phyloP scores from a whole-genome alignment of 208 protist genomes.

The Leishmania gerbilli region DNA sequence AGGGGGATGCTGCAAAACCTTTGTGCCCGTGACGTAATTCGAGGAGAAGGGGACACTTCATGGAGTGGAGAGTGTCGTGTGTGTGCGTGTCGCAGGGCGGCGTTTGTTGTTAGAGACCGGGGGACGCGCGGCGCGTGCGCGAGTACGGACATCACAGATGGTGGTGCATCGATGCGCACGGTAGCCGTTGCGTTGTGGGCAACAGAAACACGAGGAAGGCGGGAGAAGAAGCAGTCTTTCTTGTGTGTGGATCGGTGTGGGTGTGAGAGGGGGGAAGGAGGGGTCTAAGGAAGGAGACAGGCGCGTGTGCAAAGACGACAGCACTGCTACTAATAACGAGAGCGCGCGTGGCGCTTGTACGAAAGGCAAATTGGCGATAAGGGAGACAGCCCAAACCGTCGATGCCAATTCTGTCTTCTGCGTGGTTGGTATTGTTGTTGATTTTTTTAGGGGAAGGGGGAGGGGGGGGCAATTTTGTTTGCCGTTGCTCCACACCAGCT shows the following conservation, averaged over 20 bases:
- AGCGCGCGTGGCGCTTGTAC: neutral
- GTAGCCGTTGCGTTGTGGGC: neutral
- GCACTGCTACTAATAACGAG: too few species aligned
- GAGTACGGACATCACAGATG: neutral
- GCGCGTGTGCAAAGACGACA: neutral
- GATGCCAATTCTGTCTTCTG: neutral
- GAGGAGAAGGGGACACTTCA: neutral
- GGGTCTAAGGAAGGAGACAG: neutral
- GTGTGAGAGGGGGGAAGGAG: neutral
- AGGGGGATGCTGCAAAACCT: neutral
- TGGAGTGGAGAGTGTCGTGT: neutral
- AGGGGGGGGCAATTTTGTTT: neutral
- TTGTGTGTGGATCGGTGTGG: neutral
- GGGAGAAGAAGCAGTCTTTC: conserved; percentile 4
- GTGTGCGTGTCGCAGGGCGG: neutral
- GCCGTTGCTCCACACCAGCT: neutral
- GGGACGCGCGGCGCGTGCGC: neutral
- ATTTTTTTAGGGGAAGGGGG: too few species aligned
- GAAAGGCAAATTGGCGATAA: neutral
- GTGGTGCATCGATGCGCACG: neutral
- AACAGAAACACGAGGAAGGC: neutral
- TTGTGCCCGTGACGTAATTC: neutral
- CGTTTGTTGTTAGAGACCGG: neutral
- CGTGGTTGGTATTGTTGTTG: neutral
- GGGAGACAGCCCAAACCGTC: neutral